A percentile compares a stretch with the other conserved stretches of the same genome.
Conservation (phyloP, 495 filamentous ascomycete species). For the Opeltia flavorubescens region DNA sequence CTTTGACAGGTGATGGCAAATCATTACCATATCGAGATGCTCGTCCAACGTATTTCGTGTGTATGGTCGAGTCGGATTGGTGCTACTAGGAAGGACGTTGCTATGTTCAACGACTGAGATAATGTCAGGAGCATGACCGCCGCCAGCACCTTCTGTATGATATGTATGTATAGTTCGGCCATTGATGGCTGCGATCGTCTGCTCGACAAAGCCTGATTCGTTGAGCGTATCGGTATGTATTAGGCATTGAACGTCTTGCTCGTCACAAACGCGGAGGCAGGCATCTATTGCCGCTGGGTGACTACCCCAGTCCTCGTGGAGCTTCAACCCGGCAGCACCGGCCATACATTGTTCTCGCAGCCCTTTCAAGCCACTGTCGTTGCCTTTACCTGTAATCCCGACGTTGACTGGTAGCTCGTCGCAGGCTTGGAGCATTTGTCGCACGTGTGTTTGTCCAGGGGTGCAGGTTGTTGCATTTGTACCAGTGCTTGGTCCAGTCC, state of each 20-base stretch:
- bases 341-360: slow-evolving; percentile 72
- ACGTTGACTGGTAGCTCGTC: slow-evolving; percentile 82
- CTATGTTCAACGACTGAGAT: slow-evolving; percentile 81
- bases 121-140: slow-evolving; percentile 94
- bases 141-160: slow-evolving; percentile 94
- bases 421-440: slow-evolving; percentile 84
- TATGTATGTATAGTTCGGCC: slow-evolving; percentile 92
- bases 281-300: slow-evolving; percentile 88
- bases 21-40: slow-evolving; percentile 98
- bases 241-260: slow-evolving; percentile 83
- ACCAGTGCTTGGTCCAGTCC: slow-evolving; percentile 89
- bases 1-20: slow-evolving; percentile 86
- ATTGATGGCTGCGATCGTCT: slow-evolving; percentile 78
- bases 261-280: slow-evolving; percentile 77
- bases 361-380: slow-evolving; percentile 60
- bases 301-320: slow-evolving; percentile 96
- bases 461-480: slow-evolving; percentile 95
- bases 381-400: slow-evolving; percentile 93
- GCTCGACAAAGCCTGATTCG: slow-evolving; percentile 93
- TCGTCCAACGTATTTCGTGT: slow-evolving; percentile 91
- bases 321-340: slow-evolving; percentile 80
- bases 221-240: slow-evolving; percentile 98
- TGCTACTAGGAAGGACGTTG: slow-evolving; percentile 87
- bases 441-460: slow-evolving; percentile 68
- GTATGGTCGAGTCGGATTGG: slow-evolving; percentile 88